A percentile compares a stretch with the other conserved stretches of the same genome.
These are phyloP conservation scores for Eremomyces bilateralis DNA, from an alignment of 495 filamentous ascomycete genomes.

Conservation along the genomic window DNA sequence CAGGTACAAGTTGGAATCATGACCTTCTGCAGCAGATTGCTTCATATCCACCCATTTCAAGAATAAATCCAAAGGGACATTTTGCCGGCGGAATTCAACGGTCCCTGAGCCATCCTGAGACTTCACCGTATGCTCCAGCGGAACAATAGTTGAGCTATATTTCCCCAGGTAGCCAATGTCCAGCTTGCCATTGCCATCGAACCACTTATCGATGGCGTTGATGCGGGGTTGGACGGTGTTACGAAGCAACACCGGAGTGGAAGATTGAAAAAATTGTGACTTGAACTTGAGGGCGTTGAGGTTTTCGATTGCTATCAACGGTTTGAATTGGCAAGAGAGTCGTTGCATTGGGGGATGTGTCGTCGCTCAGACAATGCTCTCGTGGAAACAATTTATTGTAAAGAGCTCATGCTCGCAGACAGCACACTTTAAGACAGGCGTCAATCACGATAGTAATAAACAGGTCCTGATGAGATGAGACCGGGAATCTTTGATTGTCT, in stretches of 20 bases:
- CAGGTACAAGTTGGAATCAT: conserved; percentile 37
- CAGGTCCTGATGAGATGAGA: no score
- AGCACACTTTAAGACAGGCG: no score
- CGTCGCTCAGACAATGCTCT: no score
- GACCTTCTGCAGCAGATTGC: conserved; percentile 3
- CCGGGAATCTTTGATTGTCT: no score
- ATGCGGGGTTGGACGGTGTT: not conserved
- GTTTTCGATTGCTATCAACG: not conserved
- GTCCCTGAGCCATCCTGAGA: conserved; percentile 3
- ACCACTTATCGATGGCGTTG: not conserved
- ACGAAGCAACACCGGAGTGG: not conserved
- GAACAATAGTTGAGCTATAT: conserved; percentile 30
- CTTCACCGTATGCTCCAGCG: conserved; percentile 31
- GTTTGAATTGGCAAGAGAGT: no score
- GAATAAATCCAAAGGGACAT: conserved; percentile 34
- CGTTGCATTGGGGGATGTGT: no score
- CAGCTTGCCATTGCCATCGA: not conserved
- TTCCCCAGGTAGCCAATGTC: conserved; percentile 21
- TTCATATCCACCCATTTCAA: conserved; percentile 26
- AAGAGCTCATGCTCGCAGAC: no score
- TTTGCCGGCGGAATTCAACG: conserved; percentile 28
- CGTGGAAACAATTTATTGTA: no score
- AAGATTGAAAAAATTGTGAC: not conserved
- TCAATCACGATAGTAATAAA: no score
- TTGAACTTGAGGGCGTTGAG: not conserved